Conservation (phyloP, 2,329 filamentous ascomycete species). For the Aspergillus hiratsukae region DNA sequence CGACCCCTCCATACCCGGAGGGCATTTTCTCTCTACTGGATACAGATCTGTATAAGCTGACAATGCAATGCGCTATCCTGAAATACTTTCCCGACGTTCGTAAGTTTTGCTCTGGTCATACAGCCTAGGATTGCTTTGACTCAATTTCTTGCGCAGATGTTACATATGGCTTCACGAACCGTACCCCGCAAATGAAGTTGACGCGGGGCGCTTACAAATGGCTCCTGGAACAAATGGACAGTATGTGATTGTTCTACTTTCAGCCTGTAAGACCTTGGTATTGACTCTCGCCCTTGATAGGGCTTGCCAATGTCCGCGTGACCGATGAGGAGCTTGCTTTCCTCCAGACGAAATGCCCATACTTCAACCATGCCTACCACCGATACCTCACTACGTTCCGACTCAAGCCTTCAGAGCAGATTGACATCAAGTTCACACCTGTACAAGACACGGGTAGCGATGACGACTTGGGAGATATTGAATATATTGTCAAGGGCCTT, state of each 20-base stretch:
- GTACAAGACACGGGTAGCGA: conserved; percentile 56
- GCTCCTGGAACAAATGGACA: conserved; percentile 77
- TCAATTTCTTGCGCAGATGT: conserved; percentile 49
- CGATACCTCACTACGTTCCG: conserved; percentile 76
- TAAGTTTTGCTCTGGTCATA: conserved; percentile 23
- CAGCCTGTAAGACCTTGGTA: not conserved
- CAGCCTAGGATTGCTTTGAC: conserved; percentile 4
- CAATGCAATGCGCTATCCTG: conserved; percentile 95
- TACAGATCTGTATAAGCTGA: conserved; percentile 90
- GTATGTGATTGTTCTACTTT: conserved; percentile 42
- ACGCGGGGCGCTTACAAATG: conserved; percentile 78
- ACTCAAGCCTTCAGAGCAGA: conserved; percentile 74
- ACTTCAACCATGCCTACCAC: conserved; percentile 73
- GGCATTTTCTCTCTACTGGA: conserved; percentile 79
- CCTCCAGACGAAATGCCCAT: conserved; percentile 72
- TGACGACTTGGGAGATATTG: conserved; percentile 66
- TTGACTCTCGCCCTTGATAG: conserved; percentile 39
- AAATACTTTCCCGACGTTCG: conserved; percentile 76
- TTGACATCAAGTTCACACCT: conserved; percentile 62
- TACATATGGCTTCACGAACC: conserved; percentile 91
- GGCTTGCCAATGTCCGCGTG: conserved; percentile 76
- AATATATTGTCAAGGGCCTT: conserved; percentile 70
- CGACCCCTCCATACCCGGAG: conserved; percentile 46
- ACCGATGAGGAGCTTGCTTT: conserved; percentile 75
- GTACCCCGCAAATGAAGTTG: conserved; percentile 88